Conservation (phyloP, 208 protist genomes). For the Angomonas desouzai region DNA sequence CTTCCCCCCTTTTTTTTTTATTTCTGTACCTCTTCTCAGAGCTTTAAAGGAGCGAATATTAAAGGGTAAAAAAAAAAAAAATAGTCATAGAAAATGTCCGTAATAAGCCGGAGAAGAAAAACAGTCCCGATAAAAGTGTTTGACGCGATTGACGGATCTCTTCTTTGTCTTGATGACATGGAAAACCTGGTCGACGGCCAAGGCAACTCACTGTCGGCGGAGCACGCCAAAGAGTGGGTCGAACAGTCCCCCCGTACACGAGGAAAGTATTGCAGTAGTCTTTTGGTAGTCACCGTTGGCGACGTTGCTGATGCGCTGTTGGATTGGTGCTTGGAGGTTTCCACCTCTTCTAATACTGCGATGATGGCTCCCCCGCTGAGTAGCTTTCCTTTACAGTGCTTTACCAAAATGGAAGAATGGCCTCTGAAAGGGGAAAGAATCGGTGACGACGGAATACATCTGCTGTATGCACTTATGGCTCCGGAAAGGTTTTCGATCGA, state of each 20-base stretch:
- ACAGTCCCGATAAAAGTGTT: conserved; percentile 1
- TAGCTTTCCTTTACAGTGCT: neutral
- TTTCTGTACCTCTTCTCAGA: neutral
- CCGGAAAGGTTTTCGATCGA: too few relatives aligned
- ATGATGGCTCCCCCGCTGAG: neutral
- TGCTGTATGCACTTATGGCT: too few relatives aligned
- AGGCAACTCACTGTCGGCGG: neutral
- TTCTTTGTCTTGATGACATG: neutral
- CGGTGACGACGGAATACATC: too few relatives aligned
- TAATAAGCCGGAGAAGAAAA: neutral
- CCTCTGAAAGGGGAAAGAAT: too few relatives aligned
- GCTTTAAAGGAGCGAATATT: neutral
- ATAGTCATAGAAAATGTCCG: too few relatives aligned
- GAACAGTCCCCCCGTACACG: neutral
- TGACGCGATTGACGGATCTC: neutral
- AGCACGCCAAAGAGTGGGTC: neutral
- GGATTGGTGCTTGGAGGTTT: neutral
- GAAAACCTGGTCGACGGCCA: neutral
- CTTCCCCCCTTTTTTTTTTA: conserved; percentile 12
- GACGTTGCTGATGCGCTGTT: neutral
- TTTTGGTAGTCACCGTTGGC: neutral
- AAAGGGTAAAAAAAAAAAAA: too few relatives aligned
- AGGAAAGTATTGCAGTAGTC: neutral
- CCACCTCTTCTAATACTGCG: neutral
- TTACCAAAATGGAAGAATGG: neutral